Evolutionary conservation across 2,329 filamentous ascomycete species (phyloP).

Genomic region (Alternaria burnsii): DNA sequence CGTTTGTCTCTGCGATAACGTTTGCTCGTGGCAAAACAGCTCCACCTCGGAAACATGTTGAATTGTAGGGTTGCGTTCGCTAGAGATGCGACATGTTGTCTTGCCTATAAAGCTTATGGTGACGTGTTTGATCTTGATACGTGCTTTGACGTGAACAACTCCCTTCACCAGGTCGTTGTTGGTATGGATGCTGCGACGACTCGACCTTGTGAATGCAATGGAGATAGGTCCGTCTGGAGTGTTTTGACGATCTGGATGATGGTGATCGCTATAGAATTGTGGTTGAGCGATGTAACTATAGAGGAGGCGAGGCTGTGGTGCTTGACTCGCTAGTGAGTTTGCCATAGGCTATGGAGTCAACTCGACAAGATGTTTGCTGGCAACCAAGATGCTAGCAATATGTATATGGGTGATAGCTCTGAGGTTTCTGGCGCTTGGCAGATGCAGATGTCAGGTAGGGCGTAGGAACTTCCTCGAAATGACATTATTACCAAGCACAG

Average conservation of each 20-base stretch:
- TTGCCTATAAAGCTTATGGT: conserved; percentile 29
- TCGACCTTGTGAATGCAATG: conserved; percentile 27
- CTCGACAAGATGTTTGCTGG: background rate
- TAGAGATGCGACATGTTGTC: conserved; percentile 26
- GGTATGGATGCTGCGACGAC: conserved; percentile 27
- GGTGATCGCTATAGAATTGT: conserved; percentile 27
- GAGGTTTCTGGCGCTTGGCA: background rate
- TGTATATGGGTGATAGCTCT: background rate
- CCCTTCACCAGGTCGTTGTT: conserved; percentile 33
- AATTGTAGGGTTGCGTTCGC: conserved; percentile 23
- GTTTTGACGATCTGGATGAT: conserved; percentile 28
- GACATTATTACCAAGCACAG: conserved; percentile 1
- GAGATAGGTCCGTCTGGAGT: conserved; percentile 26
- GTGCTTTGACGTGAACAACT: conserved; percentile 26
- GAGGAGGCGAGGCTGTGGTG: conserved; percentile 20
- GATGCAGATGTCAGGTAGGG: conserved; percentile 2
- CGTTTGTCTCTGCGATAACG: conserved; percentile 9
- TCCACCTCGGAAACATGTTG: conserved; percentile 22
- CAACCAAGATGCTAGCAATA: background rate
- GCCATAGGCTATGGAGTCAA: conserved; percentile 8
- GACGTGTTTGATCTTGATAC: conserved; percentile 22
- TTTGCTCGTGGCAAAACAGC: conserved; percentile 24
- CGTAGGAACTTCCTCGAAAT: conserved; percentile 4
- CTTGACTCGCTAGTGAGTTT: conserved; percentile 9
- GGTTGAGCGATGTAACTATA: conserved; percentile 28